These are phyloP conservation scores for Sporodiniella umbellata DNA, from an alignment of 371 early-diverging fungal genomes.

Conservation along the genomic window DNA sequence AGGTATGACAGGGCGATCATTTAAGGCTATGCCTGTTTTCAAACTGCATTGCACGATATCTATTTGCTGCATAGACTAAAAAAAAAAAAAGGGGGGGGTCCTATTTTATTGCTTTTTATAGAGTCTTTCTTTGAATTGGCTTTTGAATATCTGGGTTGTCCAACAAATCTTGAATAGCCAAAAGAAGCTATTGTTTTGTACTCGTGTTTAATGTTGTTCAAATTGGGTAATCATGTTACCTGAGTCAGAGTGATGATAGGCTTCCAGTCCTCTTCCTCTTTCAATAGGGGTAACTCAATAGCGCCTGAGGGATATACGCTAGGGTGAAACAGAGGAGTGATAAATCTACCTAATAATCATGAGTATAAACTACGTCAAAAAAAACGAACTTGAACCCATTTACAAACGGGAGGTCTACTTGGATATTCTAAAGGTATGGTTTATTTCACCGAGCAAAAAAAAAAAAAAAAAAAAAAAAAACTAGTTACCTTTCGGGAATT, in stretches of 20 bases:
- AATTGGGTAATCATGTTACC: constrained; percentile 98
- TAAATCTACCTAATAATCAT: constrained; percentile 72
- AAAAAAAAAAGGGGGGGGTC: too few relatives aligned
- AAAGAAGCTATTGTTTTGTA: constrained; percentile 58
- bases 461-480: too few relatives aligned
- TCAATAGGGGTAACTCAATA: constrained; percentile 97
- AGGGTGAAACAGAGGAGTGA: constrained; percentile 94
- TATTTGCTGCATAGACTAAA: too few relatives aligned
- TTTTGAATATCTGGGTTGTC: constrained; percentile 95
- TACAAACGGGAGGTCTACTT: constrained; percentile 83
- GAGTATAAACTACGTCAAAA: too few relatives aligned
- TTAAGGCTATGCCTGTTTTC: too few relatives aligned
- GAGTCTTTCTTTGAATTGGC: constrained; percentile 95
- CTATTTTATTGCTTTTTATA: too few relatives aligned
- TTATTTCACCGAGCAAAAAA: too few relatives aligned
- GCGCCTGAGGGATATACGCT: constrained; percentile 99
- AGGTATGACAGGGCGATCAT: too few relatives aligned
- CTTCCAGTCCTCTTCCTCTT: constrained; percentile 97
- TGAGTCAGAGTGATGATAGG: too few relatives aligned
- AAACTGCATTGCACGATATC: too few relatives aligned
- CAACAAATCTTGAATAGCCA: constrained; percentile 92
- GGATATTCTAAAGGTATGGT: constrained; percentile 62
- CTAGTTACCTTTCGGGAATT: constrained; percentile 82
- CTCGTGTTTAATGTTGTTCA: constrained; percentile 4
- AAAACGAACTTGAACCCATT: too few relatives aligned